phyloP scores from a whole-genome alignment of 208 protist genomes.

The Wallacemonas sp. region DNA sequence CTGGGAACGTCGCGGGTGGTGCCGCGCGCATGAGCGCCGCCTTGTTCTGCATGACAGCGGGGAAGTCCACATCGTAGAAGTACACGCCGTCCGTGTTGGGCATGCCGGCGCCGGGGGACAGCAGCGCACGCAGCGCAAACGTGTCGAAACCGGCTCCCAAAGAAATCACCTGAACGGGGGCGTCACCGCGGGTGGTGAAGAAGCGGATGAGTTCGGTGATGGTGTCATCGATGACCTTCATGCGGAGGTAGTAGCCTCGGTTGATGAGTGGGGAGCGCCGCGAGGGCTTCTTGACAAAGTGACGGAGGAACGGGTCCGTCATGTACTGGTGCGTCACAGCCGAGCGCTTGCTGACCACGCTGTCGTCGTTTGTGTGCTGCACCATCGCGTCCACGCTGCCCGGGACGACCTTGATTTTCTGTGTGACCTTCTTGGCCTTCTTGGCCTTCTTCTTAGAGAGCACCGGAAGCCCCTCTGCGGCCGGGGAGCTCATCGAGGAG shows the following conservation, averaged over 20 bases:
- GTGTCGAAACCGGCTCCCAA: conserved; percentile 91
- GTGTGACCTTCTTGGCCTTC: conserved; percentile 47
- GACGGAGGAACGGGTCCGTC: conserved; percentile 72
- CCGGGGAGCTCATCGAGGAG: too few species aligned
- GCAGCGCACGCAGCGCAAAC: conserved; percentile 63
- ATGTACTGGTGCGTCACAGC: conserved; percentile 75
- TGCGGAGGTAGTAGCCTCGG: conserved; percentile 88
- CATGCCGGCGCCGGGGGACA: conserved; percentile 1
- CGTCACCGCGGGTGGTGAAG: conserved; percentile 15
- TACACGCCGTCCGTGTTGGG: conserved; percentile 28
- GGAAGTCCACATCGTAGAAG: conserved; percentile 87
- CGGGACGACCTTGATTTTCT: conserved; percentile 40
- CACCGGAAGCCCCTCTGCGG: too few species aligned
- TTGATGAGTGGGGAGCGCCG: conserved; percentile 89
- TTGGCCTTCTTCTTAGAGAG: conserved; percentile 56
- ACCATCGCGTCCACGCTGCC: conserved; percentile 74
- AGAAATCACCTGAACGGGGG: conserved; percentile 80
- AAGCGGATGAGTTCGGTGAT: conserved; percentile 40
- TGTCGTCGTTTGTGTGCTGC: conserved; percentile 93
- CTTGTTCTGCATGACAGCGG: conserved; percentile 77
- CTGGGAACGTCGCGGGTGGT: conserved; percentile 49
- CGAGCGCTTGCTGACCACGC: conserved; percentile 89
- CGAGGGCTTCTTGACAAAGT: conserved; percentile 82
- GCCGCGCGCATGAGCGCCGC: conserved; percentile 66
- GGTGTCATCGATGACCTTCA: conserved; percentile 80